A percentile compares a stretch with the other conserved stretches of the same genome.
These are phyloP conservation scores for Lactarius akahatsu DNA, from an alignment of 768 basidiomycete genomes.

Conservation along the genomic window DNA sequence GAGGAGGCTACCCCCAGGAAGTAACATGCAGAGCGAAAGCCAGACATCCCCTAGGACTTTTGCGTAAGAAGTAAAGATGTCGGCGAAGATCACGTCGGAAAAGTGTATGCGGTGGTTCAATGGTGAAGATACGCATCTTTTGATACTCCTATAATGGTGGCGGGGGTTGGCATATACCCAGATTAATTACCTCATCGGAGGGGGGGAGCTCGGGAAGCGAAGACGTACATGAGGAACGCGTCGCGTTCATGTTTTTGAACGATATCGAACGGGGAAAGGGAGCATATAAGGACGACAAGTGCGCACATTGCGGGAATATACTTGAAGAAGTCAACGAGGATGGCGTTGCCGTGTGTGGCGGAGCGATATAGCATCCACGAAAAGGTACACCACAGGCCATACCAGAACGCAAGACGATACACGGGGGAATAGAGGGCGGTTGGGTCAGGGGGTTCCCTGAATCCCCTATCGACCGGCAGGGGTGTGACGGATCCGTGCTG, in stretches of 20 bases:
- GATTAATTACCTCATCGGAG: slow-evolving; percentile 1
- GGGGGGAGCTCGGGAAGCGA: slow-evolving; percentile 12
- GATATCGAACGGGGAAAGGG: slow-evolving; percentile 68
- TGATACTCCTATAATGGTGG: slow-evolving; percentile 52
- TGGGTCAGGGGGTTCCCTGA: slow-evolving; percentile 41
- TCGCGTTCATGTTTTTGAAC: slow-evolving; percentile 70
- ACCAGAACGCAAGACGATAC: slow-evolving; percentile 67
- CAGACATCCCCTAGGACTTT: slow-evolving; percentile 95
- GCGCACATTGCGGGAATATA: slow-evolving; percentile 71
- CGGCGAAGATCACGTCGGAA: slow-evolving; percentile 90
- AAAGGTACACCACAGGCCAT: slow-evolving; percentile 56
- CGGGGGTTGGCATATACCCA: slow-evolving; percentile 11
- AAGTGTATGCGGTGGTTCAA: slow-evolving; percentile 69
- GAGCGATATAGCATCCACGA: slow-evolving; percentile 72
- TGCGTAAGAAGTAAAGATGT: slow-evolving; percentile 94
- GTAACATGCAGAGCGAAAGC: slow-evolving; percentile 85
- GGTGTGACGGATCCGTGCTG: slow-evolving; percentile 21
- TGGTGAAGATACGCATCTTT: slow-evolving; percentile 72
- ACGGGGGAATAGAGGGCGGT: slow-evolving; percentile 52
- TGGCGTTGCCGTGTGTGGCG: slow-evolving; percentile 54
- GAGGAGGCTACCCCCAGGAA: slow-evolving; percentile 76
- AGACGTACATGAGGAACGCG: slow-evolving; percentile 72
- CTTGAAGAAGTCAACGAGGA: slow-evolving; percentile 70
- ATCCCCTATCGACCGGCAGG: slow-evolving; percentile 34
- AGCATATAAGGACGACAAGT: slow-evolving; percentile 52